Base-by-base conservation (phyloP, 805 yeast species). In the Suhomyces faveliae region DNA sequence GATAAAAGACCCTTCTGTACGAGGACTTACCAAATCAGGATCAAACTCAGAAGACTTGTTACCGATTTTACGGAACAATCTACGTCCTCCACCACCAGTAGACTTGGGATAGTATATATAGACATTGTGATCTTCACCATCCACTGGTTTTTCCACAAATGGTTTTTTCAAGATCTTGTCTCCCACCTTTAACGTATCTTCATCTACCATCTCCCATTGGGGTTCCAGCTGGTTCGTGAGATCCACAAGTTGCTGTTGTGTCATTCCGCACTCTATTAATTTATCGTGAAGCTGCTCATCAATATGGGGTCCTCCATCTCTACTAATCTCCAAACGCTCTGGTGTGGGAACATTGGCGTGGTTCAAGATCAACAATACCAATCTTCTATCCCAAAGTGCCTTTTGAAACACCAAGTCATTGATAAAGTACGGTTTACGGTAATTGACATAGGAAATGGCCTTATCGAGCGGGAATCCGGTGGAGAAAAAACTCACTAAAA, bases 41-140 rank as follows among this genome's bases (percentile, higher is more conserved):
- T 94, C 99, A 67, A 87, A 94, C 64, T 94, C 99, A 22, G 97
- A 89, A 0, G 96, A 87, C 68, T 94, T 94, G 71, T 94, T 94
- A 51, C 98, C 99, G 51, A 94, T 96, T 63, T 94, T 94, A 55
- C 99, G 78, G 73, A 94, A 94, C 52, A 94, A 72, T 44, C 95
- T 77, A 51, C 99, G 78, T 22, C 99, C 99, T 55, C 99, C 99
- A 48, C 99, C 99, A 40, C 99, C 99, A 45, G 87, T 86, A 49
- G 85, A 79, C 48, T 80, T 79, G 29, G 91, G 86, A 64, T 92
- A 94, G 68, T 94, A 94, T 35, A 94, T 91, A 65, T 86, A 88
- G 41, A 94, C 92, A 62, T 94, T 94, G 68, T 94, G 99, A 67
- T 94, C 97, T 68, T 94, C 99, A 46, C 99, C 99, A 66, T 94